These are phyloP conservation scores for Melanomma pulvis-pyrius DNA, from an alignment of 495 filamentous ascomycete species.

Conservation along the genomic window DNA sequence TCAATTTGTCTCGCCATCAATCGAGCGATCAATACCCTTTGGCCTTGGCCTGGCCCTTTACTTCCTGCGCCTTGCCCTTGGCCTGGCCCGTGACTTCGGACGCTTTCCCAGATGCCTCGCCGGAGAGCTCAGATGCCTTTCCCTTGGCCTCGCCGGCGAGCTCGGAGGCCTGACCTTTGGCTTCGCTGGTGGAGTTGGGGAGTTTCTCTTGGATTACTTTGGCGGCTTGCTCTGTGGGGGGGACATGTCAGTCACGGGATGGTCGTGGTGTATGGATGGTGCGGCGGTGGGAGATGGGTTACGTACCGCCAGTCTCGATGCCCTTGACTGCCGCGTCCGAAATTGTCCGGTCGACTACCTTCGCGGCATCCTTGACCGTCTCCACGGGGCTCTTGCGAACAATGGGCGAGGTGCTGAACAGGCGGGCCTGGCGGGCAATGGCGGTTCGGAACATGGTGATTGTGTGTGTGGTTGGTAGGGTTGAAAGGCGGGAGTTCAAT, in stretches of 20 bases:
- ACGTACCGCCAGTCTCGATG: conserved; percentile 62
- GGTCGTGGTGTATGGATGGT: not conserved
- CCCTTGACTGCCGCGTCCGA: conserved; percentile 62
- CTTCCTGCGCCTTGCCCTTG: conserved; percentile 35
- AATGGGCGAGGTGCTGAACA: conserved; percentile 43
- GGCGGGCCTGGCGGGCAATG: conserved; percentile 42
- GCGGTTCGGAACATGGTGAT: conserved; percentile 38
- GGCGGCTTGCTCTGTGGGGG: conserved; percentile 51
- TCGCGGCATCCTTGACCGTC: conserved; percentile 58
- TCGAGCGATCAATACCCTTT: conserved; percentile 35
- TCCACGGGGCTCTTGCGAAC: conserved; percentile 49
- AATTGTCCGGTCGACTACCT: conserved; percentile 59
- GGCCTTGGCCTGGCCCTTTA: conserved; percentile 42
- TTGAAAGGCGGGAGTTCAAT: too few species aligned
- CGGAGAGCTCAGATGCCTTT: conserved; percentile 43
- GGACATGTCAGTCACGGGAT: not conserved
- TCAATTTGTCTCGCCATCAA: not conserved
- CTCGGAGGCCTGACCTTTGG: conserved; percentile 48
- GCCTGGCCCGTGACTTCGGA: conserved; percentile 35
- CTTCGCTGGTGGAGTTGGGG: conserved; percentile 47
- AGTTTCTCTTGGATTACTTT: conserved; percentile 49
- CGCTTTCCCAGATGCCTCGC: conserved; percentile 47
- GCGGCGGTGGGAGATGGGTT: not conserved
- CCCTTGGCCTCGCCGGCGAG: conserved; percentile 53
- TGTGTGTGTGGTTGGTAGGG: not conserved